phyloP scores from a whole-genome alignment of 345 rosid genomes.

The Nasturtium officinale region DNA sequence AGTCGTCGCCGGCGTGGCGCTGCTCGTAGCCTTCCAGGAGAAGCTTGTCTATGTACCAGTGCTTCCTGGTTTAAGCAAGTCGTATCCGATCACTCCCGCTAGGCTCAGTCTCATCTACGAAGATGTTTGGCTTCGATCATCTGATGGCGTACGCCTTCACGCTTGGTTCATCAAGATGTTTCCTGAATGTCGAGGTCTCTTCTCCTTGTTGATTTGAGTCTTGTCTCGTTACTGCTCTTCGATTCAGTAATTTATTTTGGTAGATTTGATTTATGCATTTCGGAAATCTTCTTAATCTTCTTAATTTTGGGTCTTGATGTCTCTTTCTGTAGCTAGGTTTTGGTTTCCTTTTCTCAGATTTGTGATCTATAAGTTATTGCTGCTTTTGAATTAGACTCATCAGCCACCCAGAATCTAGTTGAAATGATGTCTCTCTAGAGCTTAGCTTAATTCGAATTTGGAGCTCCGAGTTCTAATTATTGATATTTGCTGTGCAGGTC shows the following conservation, averaged over 20 bases:
- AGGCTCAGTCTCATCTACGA: slow-evolving; percentile 82
- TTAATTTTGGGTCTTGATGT: slow-evolving; percentile 10
- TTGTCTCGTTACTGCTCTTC: not conserved
- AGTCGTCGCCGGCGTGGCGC: slow-evolving; percentile 85
- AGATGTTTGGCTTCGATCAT: slow-evolving; percentile 93
- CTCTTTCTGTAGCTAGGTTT: slow-evolving; percentile 17
- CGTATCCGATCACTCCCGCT: slow-evolving; percentile 77
- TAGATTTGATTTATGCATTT: slow-evolving; percentile 40
- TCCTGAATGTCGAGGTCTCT: slow-evolving; percentile 76
- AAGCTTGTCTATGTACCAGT: slow-evolving; percentile 94
- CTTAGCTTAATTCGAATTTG: slow-evolving; percentile 18
- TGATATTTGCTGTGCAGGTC: slow-evolving; percentile 67
- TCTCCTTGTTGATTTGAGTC: not conserved
- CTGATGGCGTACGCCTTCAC: slow-evolving; percentile 92
- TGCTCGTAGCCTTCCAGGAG: slow-evolving; percentile 95
- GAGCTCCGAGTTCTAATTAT: slow-evolving; percentile 13
- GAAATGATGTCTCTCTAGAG: not conserved
- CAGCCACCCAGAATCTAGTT: not conserved
- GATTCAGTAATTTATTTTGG: not conserved
- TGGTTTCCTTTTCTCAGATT: not conserved
- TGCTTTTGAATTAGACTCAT: not conserved
- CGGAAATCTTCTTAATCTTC: not conserved
- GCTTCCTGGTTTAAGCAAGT: slow-evolving; percentile 85
- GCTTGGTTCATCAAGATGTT: slow-evolving; percentile 93
- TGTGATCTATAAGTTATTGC: slow-evolving; percentile 12